Conservation (phyloP, 371 early-diverging fungal genomes). For the Mucor sp. region DNA sequence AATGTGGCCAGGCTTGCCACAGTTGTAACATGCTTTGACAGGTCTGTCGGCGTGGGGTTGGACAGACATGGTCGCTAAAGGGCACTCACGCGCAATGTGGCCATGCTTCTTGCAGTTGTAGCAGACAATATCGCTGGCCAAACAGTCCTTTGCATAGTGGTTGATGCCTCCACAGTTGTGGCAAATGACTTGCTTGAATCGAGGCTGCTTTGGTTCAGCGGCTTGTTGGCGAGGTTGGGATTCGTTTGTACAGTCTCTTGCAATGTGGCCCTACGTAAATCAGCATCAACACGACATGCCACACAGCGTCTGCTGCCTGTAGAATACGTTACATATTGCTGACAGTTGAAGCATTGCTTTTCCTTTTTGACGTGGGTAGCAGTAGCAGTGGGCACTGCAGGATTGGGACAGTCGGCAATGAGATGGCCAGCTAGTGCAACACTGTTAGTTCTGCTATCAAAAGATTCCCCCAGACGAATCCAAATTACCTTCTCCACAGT, state of each 20-base stretch:
- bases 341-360: slow-evolving; percentile 56
- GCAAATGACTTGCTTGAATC: slow-evolving; percentile 47
- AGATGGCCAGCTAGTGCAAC: slow-evolving; percentile 58
- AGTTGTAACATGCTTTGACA: slow-evolving; percentile 54
- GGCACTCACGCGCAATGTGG: slow-evolving; percentile 60
- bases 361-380: slow-evolving; percentile 10
- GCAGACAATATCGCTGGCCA: slow-evolving; percentile 60
- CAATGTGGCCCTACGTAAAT: slow-evolving; percentile 60
- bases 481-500: slow-evolving; percentile 60
- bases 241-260: slow-evolving; percentile 54
- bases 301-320: neutral
- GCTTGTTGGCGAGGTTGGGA: slow-evolving; percentile 21
- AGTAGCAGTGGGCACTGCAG: slow-evolving; percentile 14
- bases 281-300: neutral
- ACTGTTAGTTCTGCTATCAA: neutral
- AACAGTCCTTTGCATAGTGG: slow-evolving; percentile 67
- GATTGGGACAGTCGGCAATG: slow-evolving; percentile 57
- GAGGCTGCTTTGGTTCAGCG: neutral
- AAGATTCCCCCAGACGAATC: neutral
- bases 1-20: slow-evolving; percentile 60
- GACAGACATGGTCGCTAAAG: neutral
- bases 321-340: slow-evolving; percentile 47
- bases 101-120: slow-evolving; percentile 63
- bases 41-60: slow-evolving; percentile 6
- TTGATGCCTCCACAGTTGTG: slow-evolving; percentile 62